Base-by-base conservation (phyloP, 768 basidiomycete genomes). In the Phylloporus scabripes region DNA sequence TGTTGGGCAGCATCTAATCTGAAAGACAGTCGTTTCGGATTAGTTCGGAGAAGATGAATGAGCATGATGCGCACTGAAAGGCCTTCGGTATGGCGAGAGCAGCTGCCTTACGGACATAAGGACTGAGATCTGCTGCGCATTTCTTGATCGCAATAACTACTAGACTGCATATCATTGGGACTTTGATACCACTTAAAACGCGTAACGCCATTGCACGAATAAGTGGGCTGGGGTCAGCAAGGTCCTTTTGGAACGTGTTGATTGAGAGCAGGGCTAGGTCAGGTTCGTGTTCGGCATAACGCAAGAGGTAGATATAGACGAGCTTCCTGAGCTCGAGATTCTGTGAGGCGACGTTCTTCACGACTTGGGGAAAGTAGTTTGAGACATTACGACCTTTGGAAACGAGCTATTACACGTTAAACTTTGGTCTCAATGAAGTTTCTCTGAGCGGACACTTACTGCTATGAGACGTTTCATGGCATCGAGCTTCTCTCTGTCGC, bases 201-300 rank as follows among this genome's bases (percentile, higher is more conserved):
- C 93, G 79, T 50, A 99, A 72, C 3, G 95, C 93, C 90, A 97
- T 95, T 11, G 93, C 92, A 18, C 96, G 84, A 50, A 98, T 97
- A 59, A 96, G 80, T 0, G 94, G 95, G 53, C 87, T 96, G 28
- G 83, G 74, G 60, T 98, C 96, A 4, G 85, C 82, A 26, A 99
- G 75, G 70, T 99, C 96, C 68, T 91, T 92, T 67, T 99, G 96
- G 64, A 98, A 97, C 1, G 95, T 95, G 70, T 99, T 99, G 73
- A 99, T 95, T 3, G 93, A 94, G 26, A 99, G 77, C 42, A 99
- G 71, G 1, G 95, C 89, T 42, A 98, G 83, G 67, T 98, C 96
- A 12, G 96, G 94, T 60, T 96, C 93, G 29, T 84, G 81, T 36
- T 89, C 84, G 43, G 96, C 92, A 68, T 96, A 94, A 51, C 92